phyloP scores from a whole-genome alignment of 768 basidiomycete species.

The Sistotremastrum niveocremeum region DNA sequence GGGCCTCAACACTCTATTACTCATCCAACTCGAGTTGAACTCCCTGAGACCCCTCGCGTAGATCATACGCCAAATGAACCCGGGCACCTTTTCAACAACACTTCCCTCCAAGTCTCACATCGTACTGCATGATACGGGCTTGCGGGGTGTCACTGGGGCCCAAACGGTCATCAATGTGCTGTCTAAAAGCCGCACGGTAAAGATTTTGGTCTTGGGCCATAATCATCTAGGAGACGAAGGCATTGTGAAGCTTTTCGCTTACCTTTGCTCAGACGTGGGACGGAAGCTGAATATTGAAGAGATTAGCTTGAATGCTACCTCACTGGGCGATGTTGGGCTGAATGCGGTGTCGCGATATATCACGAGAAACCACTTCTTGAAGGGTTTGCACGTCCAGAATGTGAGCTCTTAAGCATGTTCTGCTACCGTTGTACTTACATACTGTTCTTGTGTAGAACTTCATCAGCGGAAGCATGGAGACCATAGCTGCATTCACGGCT shows the following conservation, averaged over 20 bases:
- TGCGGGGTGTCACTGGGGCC: constrained; percentile 22
- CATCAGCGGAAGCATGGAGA: constrained; percentile 23
- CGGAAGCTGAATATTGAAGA: constrained; percentile 33
- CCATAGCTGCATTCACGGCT: constrained; percentile 26
- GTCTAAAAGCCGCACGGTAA: constrained; percentile 30
- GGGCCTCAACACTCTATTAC: too few species aligned
- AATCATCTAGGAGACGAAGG: constrained; percentile 48
- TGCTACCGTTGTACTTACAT: not conserved
- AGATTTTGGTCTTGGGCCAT: constrained; percentile 39
- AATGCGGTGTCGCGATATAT: constrained; percentile 40
- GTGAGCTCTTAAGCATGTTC: constrained; percentile 23
- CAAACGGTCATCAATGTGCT: constrained; percentile 35
- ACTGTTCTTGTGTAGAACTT: constrained; percentile 24
- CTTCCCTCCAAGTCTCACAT: too few species aligned
- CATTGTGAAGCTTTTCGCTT: constrained; percentile 38
- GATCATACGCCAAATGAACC: too few species aligned
- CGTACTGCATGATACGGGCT: too few species aligned
- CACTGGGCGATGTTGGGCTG: constrained; percentile 41
- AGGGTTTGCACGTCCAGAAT: constrained; percentile 41
- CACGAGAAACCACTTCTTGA: constrained; percentile 29
- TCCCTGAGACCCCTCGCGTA: too few species aligned
- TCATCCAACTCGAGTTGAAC: too few species aligned
- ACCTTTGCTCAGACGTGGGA: constrained; percentile 36
- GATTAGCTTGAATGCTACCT: constrained; percentile 44
- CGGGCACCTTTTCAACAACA: too few species aligned